Conservation (phyloP, 169 alveolate genomes). For the Prorocentrum cordatum region DNA sequence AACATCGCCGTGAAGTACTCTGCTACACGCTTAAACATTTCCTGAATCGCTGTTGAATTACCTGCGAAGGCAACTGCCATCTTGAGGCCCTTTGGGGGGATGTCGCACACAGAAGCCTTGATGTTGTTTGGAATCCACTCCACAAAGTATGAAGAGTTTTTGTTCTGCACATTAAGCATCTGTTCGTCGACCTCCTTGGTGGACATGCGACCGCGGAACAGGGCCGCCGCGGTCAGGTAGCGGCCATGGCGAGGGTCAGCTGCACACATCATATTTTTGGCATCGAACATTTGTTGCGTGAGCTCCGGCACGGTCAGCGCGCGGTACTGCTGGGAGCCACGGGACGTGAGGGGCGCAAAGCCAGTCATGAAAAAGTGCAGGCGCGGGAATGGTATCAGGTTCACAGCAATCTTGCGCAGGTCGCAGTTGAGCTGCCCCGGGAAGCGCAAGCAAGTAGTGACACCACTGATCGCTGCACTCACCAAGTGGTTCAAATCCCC, state of each 20-base stretch:
- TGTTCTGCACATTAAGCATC: constrained; percentile 33
- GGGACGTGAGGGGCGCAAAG: constrained; percentile 95
- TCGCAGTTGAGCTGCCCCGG: constrained; percentile 96
- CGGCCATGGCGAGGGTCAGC: constrained; percentile 21
- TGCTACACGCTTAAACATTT: too few species aligned
- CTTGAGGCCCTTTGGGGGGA: too few species aligned
- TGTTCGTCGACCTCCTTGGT: constrained; percentile 23
- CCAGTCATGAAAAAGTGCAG: constrained; percentile 97
- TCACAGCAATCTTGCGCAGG: constrained; percentile 93
- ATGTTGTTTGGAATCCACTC: constrained; percentile 76
- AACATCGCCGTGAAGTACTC: too few species aligned
- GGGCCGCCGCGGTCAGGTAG: constrained; percentile 16
- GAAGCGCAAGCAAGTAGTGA: constrained; percentile 94
- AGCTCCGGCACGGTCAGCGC: constrained; percentile 98
- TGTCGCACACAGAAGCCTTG: too few species aligned
- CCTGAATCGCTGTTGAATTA: too few species aligned
- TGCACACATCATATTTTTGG: constrained; percentile 8
- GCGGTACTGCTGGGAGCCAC: constrained; percentile 98
- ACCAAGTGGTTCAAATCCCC: constrained; percentile 96
- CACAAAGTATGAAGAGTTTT: constrained; percentile 24
- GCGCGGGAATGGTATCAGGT: constrained; percentile 97
- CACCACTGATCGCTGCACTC: constrained; percentile 96
- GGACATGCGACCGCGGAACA: constrained; percentile 17
- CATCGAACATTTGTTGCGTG: constrained; percentile 83
- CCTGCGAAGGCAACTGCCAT: too few species aligned